Evolutionary conservation across 2,329 filamentous ascomycete genomes (phyloP).

Genomic region (Verticillium nonalfalfae): DNA sequence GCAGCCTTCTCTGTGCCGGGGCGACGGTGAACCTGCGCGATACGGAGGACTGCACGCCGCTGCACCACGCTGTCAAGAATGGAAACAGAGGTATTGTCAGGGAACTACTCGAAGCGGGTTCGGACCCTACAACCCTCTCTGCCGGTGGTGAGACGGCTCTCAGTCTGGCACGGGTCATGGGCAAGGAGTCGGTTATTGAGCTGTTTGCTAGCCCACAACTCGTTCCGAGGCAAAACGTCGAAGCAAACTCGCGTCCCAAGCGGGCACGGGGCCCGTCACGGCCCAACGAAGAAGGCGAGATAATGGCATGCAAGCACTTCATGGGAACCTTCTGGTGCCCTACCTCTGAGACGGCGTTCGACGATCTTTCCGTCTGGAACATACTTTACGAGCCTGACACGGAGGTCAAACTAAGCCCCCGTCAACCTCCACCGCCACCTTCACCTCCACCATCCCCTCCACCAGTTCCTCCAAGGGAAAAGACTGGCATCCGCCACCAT

Average conservation of each 20-base stretch:
- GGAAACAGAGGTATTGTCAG: conserved; percentile 8
- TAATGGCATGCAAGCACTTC: conserved; percentile 10
- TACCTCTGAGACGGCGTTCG: conserved; percentile 9
- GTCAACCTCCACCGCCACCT: background rate
- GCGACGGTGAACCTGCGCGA: conserved; percentile 9
- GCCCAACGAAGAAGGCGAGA: conserved; percentile 10
- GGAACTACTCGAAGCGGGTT: conserved; percentile 10
- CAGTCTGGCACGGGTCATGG: conserved; percentile 7
- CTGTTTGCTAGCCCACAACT: conserved; percentile 9
- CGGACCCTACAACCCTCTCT: conserved; percentile 10
- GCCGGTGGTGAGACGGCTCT: conserved; percentile 12
- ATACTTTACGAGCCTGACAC: conserved; percentile 11
- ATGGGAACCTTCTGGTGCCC: conserved; percentile 11
- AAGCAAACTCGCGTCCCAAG: conserved; percentile 4
- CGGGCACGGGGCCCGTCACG: conserved; percentile 3
- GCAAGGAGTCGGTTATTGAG: conserved; percentile 7
- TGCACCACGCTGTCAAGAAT: conserved; percentile 13
- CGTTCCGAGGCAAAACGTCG: conserved; percentile 4
- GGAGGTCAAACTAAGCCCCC: conserved; percentile 7
- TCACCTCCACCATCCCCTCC: conserved; percentile 6
- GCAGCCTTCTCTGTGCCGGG: conserved; percentile 6
- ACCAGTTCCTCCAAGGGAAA: conserved; percentile 2
- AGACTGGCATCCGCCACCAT: background rate
- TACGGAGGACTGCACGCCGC: conserved; percentile 12
- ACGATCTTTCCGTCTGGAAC: conserved; percentile 10